These are phyloP conservation scores for Anaeramoeba flamelloides DNA, from an alignment of 78 protist species.

Conservation along the genomic window DNA sequence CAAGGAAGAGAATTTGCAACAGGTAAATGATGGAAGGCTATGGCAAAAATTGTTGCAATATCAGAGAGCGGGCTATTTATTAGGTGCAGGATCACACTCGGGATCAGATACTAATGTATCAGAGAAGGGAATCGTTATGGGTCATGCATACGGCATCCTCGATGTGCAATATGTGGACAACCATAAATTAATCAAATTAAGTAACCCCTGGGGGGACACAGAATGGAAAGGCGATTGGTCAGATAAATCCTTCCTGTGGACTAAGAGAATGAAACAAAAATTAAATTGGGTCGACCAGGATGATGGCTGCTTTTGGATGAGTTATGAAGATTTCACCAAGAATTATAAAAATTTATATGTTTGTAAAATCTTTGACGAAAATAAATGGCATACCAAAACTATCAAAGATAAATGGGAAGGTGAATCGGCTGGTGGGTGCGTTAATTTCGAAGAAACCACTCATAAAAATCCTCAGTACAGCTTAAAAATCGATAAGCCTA, in stretches of 20 bases:
- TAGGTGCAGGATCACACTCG: too few relatives aligned
- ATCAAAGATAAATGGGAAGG: too few relatives aligned
- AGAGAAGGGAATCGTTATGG: not conserved
- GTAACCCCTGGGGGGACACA: slow-evolving; percentile 14
- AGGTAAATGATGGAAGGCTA: not conserved
- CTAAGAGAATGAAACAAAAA: not conserved
- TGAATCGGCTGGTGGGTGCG: too few relatives aligned
- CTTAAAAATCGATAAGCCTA: too few relatives aligned
- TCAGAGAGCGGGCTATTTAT: not conserved
- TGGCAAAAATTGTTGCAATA: not conserved
- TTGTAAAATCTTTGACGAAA: too few relatives aligned
- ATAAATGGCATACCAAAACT: too few relatives aligned
- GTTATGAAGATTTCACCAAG: not conserved
- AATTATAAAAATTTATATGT: not conserved
- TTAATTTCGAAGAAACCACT: too few relatives aligned
- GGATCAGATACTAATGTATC: not conserved
- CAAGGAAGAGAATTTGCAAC: not conserved
- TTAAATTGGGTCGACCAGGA: not conserved
- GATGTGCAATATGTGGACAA: not conserved
- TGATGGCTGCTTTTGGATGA: slow-evolving; percentile 11
- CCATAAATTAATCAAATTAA: not conserved
- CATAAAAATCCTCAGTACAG: too few relatives aligned
- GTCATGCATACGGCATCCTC: slow-evolving; percentile 2
- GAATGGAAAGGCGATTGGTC: slow-evolving; percentile 12
- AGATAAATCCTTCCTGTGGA: not conserved